Base-by-base conservation (phyloP, 176 grass and related monocot genomes). In the Aechmea fasciata region DNA sequence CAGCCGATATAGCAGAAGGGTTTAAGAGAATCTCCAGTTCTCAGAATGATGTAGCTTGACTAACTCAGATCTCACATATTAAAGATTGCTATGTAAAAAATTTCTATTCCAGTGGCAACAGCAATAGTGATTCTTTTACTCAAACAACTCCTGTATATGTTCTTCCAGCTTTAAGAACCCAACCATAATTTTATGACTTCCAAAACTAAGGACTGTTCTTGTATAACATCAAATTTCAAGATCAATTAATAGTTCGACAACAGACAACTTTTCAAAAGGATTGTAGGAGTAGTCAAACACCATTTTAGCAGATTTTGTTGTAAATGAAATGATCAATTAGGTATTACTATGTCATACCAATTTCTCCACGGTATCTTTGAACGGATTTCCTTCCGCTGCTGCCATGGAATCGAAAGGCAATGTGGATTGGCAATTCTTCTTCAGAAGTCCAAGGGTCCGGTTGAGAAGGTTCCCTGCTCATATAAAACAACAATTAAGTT, bases 391-490 rank as follows among this genome's bases (percentile, higher is more conserved):
- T 84, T 92, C 86, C 12, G 74, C 84, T n/a, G 88, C 93, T 70
- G 72, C 68, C 76, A 33, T 71, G 49, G 93, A 90, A 83, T 88
- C 89, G 87, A 85, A 87, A 57, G 65, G 57, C 76, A 97, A 69
- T 3, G 19, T 90, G 65, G 93, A 97, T 25, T 90, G 71, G 71
- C 93, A 97, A 2, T 97, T 92, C 86, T 96, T 96, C 76, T 90
- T 97, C 69, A 97, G 68, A 49, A 97, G 79, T 15, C 93, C 93
- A 78, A 97, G 88, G 13, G 93, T 97, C 48, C 89, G 86, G 66
- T 92, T 97, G 74, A 97, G 88, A 69, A 97, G 93, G 71, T 97
- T 97, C 76, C 93, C 86, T 92, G 79, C 83, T 68, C 24, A 69
- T 49, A 72, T 47, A 29, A 14, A 47, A 66, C 50, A 25, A 71